Base-by-base conservation (phyloP, 2,329 filamentous ascomycete species). In the Teratosphaeriaceae sp. region DNA sequence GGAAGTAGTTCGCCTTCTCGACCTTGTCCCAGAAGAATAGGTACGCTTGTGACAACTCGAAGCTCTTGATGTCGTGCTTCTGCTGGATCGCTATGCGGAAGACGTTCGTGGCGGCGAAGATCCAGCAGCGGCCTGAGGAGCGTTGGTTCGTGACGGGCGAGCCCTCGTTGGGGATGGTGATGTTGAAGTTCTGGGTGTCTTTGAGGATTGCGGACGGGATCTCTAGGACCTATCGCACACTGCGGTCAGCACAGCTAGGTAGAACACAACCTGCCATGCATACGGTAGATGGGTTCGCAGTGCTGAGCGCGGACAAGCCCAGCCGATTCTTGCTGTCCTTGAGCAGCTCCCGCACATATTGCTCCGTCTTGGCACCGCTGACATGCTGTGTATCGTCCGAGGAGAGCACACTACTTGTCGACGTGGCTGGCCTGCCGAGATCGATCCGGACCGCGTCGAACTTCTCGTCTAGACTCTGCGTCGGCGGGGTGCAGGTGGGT, bases 1-100 rank as follows among this genome's bases (percentile, higher is more conserved):
- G 75, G 68, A 94, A 94, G 71, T 78, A 94, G 64, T 94, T 94
- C 7, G 84, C 75, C 65, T 94, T 94, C 65, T 95, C 88, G 16
- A 94, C 78, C 69, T 94, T 94, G 64, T 95, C 88, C 83, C 85
- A 94, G 74, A 88, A 94, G 69, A 90, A 94, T 3, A 94, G 75
- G 58, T 94, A 94, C 1, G 82, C 74, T 65, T 94, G 88, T 22
- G 83, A 88, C n/a, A 95, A 73, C 70, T 94, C 85, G 57, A 94
- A 94, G 41, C 76, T 72, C 36, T 81, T 76, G 16, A 94, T 76
- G 50, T 80, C 78, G 65, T 94, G 85, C 56, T 82, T 82, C 65
- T 85, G 84, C 83, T 92, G 90, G 36, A 94, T 72, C 1, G 87
- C 84, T n/a, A 94, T 76, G 21, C 88, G 83, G 67, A 94, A 92